These are phyloP conservation scores for Sphagnum fallax DNA, from an alignment of 228 moss, liverwort and hornwort species.

Conservation along the genomic window DNA sequence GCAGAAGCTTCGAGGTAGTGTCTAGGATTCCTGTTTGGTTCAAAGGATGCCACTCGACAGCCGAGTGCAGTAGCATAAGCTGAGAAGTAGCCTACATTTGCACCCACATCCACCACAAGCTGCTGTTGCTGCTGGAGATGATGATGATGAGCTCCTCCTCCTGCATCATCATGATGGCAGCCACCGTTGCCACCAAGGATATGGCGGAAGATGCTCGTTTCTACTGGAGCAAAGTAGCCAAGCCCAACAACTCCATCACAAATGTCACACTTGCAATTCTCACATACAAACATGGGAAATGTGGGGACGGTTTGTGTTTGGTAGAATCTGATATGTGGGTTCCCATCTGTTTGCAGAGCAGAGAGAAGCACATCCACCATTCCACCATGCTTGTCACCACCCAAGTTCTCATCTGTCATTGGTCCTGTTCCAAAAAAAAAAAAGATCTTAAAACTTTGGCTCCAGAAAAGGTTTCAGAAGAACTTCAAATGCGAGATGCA, in stretches of 20 bases:
- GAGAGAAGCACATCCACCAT: constrained; percentile 6
- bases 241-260: constrained; percentile 31
- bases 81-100: constrained; percentile 54
- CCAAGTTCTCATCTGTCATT: no score
- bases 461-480: no score
- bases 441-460: no score
- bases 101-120: constrained; percentile 41
- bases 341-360: constrained; percentile 31
- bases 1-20: constrained; percentile 36
- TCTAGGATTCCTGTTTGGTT: constrained; percentile 36
- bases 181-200: constrained; percentile 12
- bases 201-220: constrained; percentile 38
- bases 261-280: constrained; percentile 54
- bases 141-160: no score
- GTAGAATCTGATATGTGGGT: constrained; percentile 32
- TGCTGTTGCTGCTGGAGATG: no score
- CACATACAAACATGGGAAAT: constrained; percentile 50
- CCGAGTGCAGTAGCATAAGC: constrained; percentile 34
- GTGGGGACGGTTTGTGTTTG: constrained; percentile 17
- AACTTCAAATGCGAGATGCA: no score
- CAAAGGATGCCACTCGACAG: constrained; percentile 35
- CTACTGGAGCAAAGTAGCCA: constrained; percentile 54
- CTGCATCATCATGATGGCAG: constrained; percentile 13
- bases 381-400: no score
- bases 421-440: no score